Evolutionary conservation across 2,329 filamentous ascomycete species (phyloP).

Genomic region (Raffaelea arxii): DNA sequence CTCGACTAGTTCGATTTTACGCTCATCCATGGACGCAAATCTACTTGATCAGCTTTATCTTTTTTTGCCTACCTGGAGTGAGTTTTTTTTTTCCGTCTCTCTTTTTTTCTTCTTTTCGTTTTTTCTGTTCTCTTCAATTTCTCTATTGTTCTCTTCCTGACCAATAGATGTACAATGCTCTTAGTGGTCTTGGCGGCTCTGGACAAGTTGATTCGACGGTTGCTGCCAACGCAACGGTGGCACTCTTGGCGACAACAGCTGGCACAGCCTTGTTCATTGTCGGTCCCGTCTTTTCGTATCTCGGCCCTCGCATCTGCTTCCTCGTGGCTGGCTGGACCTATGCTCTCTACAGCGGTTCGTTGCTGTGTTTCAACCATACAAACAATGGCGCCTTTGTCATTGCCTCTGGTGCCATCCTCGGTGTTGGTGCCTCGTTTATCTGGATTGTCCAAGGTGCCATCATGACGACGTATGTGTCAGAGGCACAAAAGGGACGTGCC

Average conservation of each 20-base stretch:
- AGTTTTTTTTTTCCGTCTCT: conserved; percentile 11
- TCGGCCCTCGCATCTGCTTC: conserved; percentile 32
- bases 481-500: conserved; percentile 31
- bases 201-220: conserved; percentile 35
- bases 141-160: too few species aligned
- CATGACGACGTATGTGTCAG: conserved; percentile 35
- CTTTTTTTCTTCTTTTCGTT: too few species aligned
- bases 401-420: conserved; percentile 32
- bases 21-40: conserved; percentile 37
- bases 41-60: conserved; percentile 36
- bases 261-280: conserved; percentile 32
- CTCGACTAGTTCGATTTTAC: conserved; percentile 21
- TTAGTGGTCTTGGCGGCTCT: conserved; percentile 32
- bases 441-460: conserved; percentile 38
- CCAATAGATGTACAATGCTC: conserved; percentile 39
- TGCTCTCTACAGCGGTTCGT: conserved; percentile 31
- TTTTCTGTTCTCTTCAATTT: too few species aligned
- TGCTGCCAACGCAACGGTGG: conserved; percentile 35
- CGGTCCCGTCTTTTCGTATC: conserved; percentile 30
- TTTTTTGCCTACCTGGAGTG: conserved; percentile 36
- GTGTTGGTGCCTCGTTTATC: conserved; percentile 32
- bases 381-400: conserved; percentile 33
- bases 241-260: conserved; percentile 30
- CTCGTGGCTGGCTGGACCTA: conserved; percentile 37
- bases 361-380: conserved; percentile 32